These are phyloP conservation scores for Neurospora tetraspora DNA, from an alignment of 495 filamentous ascomycete species.

Conservation along the genomic window DNA sequence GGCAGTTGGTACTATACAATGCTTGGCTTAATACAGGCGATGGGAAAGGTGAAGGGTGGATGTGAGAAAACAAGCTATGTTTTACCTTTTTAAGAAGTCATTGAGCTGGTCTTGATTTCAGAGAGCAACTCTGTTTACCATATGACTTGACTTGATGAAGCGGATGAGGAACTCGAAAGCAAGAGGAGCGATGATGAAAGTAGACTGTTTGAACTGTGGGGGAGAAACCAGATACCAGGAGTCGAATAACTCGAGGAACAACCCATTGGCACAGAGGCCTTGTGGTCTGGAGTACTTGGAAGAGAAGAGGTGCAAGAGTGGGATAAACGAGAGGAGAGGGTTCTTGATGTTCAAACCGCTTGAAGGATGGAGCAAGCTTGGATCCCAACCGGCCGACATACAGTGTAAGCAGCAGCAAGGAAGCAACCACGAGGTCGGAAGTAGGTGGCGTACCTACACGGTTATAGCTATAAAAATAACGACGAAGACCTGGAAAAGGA, in stretches of 20 bases:
- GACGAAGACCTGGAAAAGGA: conserved; percentile 5
- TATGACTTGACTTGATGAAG: background rate
- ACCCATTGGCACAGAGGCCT: background rate
- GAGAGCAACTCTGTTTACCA: background rate
- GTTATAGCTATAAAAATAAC: conserved; percentile 5
- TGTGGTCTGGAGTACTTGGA: background rate
- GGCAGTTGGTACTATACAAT: background rate
- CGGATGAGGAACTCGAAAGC: background rate
- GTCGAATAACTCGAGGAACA: background rate
- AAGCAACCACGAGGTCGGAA: background rate
- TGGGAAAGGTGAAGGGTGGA: background rate
- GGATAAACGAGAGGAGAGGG: background rate
- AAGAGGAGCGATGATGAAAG: background rate
- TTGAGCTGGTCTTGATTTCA: background rate
- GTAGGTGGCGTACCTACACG: conserved; percentile 9
- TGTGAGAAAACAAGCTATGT: background rate
- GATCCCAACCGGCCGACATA: background rate
- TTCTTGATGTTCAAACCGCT: background rate
- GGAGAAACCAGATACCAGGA: background rate
- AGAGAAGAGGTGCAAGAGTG: background rate
- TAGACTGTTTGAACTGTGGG: background rate
- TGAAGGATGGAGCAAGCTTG: background rate
- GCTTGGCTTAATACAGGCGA: background rate
- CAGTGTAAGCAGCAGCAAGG: background rate
- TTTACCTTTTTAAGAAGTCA: background rate